Base-by-base conservation (phyloP, 139 green algal species). In the Picochlorum costavermella region DNA sequence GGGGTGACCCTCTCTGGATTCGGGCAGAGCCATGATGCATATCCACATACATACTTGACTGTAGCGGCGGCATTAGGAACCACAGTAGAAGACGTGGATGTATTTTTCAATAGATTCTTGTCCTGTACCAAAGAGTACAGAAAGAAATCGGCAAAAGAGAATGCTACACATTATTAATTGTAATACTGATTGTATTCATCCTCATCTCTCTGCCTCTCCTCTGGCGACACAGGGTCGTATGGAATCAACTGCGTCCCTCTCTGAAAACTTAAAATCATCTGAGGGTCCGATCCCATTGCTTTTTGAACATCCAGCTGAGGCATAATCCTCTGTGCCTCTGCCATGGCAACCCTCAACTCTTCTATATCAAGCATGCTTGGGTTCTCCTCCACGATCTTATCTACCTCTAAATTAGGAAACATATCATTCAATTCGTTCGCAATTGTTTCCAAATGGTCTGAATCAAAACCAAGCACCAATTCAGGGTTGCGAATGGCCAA, bases 51-150 rank as follows among this genome's bases (percentile, higher is more conserved):
- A 26, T 97, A 96, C 73, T 57, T 96, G 50, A 97, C 84, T 2
- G 85, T 85, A 2, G 91, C 91, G 3, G 90, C 88, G 10, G 89
- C 91, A 2, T 43, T 96, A 9, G 91, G 91, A 11, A 84, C 67
- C 8, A 86, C 46, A 11, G 20, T 43, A 13, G 60, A 48, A 1
- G 89, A 96, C 12, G 69, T 93, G 0, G 77, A 92, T 13, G 63
- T 79, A 29, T 93, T 96, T 56, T 51, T 85, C 10, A 31, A 14
- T 1, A 69, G 81, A 25, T 65, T 95, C 43, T 8, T n/a, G 2
- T 44, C 45, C 50, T 72, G 51, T 28, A 53, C 70, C 46, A 57
- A 10, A 4, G 56, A 79, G 44, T 76, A 72, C 29, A 58, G 30
- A 31, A 40, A 40, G 33, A 40, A 40, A 40, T n/a, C 11, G 31